Conservation (phyloP, 1,139 yeast genomes). For the Yamadazyma diospyri region DNA sequence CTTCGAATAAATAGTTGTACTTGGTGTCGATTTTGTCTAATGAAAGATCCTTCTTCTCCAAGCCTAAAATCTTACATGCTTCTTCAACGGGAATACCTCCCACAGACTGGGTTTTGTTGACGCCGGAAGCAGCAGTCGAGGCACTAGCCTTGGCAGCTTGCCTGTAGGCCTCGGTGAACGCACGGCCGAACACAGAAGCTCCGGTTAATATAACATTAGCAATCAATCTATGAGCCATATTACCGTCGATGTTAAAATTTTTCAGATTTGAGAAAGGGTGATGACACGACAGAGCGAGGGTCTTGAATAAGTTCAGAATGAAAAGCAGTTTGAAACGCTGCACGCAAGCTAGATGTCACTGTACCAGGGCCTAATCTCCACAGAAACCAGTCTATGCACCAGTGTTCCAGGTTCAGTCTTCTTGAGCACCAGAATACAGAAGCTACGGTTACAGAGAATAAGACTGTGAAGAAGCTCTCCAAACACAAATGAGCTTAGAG, state of each 20-base stretch:
- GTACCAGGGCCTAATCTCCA: no score
- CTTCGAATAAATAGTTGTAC: conserved; percentile 79
- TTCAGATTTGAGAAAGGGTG: conserved; percentile 1
- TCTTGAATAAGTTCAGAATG: neutral
- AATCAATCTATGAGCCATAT: conserved; percentile 83
- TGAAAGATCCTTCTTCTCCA: conserved; percentile 56
- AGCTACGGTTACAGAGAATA: no score
- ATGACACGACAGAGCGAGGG: neutral
- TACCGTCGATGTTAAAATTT: conserved; percentile 1
- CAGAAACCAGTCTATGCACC: no score
- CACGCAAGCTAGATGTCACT: neutral
- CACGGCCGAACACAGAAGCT: conserved; percentile 92
- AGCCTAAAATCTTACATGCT: conserved; percentile 84
- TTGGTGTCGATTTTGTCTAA: conserved; percentile 67
- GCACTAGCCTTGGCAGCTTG: conserved; percentile 92
- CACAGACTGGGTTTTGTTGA: conserved; percentile 44
- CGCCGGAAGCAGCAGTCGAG: conserved; percentile 48
- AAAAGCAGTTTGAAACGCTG: no score
- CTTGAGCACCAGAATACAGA: no score
- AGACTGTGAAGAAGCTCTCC: no score
- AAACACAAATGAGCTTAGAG: no score
- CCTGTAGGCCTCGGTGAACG: conserved; percentile 94
- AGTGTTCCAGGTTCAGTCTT: no score
- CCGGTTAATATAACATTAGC: conserved; percentile 92
- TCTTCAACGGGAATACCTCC: conserved; percentile 87